phyloP scores from a whole-genome alignment of 768 basidiomycete genomes.

The Russula emetica region DNA sequence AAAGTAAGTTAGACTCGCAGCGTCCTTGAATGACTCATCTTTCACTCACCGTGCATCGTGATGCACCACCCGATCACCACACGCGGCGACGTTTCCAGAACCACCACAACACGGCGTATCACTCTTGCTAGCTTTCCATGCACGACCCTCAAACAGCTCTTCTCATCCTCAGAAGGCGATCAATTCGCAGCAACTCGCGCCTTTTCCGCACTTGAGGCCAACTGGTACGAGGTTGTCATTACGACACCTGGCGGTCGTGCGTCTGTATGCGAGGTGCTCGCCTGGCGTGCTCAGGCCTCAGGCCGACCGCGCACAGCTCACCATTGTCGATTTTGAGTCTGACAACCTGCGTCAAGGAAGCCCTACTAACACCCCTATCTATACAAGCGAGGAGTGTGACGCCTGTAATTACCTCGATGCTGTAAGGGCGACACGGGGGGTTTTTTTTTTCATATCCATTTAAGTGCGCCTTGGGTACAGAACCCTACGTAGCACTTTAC shows the following conservation, averaged over 20 bases:
- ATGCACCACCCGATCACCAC: constrained; percentile 8
- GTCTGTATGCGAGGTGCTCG: constrained; percentile 64
- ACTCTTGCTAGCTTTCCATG: constrained; percentile 69
- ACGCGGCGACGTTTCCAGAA: constrained; percentile 31
- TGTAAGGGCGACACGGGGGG: too few species aligned
- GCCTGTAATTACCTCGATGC: constrained; percentile 42
- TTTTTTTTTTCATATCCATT: too few species aligned
- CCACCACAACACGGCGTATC: constrained; percentile 59
- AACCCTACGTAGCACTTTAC: too few species aligned
- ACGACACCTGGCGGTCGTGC: constrained; percentile 47
- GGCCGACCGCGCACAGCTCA: constrained; percentile 52
- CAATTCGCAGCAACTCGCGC: constrained; percentile 79
- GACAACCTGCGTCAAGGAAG: constrained; percentile 36
- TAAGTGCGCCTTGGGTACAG: too few species aligned
- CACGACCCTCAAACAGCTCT: constrained; percentile 41
- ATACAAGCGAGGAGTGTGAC: constrained; percentile 36
- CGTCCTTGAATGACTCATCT: background rate
- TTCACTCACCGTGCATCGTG: background rate
- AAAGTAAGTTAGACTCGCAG: background rate
- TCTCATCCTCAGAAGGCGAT: constrained; percentile 75
- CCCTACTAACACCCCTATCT: constrained; percentile 18
- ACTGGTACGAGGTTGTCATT: constrained; percentile 66
- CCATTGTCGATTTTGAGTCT: constrained; percentile 51
- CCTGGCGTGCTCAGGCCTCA: constrained; percentile 62
- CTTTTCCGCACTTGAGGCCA: constrained; percentile 77